Percentiles rank a stretch among this genome's conserved stretches.
These are phyloP conservation scores for Pythium aristosporum DNA, from an alignment of 352 stramenopile genomes.

Conservation along the genomic window DNA sequence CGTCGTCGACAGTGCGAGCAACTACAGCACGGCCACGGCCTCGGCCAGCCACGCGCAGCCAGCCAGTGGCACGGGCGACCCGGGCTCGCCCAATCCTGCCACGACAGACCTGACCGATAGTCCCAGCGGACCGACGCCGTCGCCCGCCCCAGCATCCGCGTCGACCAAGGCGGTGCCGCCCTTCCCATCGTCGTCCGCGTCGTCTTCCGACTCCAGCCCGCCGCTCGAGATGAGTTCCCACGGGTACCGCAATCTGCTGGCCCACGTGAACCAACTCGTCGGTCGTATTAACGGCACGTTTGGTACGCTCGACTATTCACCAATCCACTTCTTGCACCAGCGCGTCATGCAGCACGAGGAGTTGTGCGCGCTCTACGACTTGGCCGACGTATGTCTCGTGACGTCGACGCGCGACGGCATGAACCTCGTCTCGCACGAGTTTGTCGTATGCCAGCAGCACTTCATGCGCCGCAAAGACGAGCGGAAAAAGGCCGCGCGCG, in stretches of 20 bases:
- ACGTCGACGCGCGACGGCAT: constrained; percentile 89
- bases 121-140: not conserved
- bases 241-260: constrained; percentile 63
- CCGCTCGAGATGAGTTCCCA: constrained; percentile 81
- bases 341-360: constrained; percentile 76
- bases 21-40: constrained; percentile 6
- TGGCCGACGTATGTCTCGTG: constrained; percentile 88
- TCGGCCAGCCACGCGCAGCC: constrained; percentile 8
- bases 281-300: constrained; percentile 89
- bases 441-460: constrained; percentile 86
- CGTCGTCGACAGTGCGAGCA: constrained; percentile 38
- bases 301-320: constrained; percentile 83
- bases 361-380: constrained; percentile 86
- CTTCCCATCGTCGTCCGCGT: constrained; percentile 19
- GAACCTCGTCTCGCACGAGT: constrained; percentile 90
- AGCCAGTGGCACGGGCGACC: too few species aligned
- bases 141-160: constrained; percentile 4
- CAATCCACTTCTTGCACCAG: constrained; percentile 92
- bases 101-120: constrained; percentile 18
- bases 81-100: not conserved
- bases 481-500: constrained; percentile 47
- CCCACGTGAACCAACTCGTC: constrained; percentile 88
- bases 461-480: constrained; percentile 81
- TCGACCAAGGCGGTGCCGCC: too few species aligned
- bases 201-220: constrained; percentile 41